Base-by-base conservation (phyloP, 2,329 filamentous ascomycete genomes). In the Fusarium abutilonis region DNA sequence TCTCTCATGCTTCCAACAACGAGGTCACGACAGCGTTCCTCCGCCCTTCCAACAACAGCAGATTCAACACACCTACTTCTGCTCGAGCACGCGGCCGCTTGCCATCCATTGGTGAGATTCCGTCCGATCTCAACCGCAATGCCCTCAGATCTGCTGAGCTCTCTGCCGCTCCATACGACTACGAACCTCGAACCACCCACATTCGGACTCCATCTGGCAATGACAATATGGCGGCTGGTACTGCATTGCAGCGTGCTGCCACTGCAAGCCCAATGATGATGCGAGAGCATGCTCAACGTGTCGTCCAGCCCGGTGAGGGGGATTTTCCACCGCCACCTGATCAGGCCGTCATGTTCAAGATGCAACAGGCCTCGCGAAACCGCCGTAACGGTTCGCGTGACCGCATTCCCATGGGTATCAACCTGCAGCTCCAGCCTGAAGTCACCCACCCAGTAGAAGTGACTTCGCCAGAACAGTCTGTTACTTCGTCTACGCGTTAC, bases 361-460 rank as follows among this genome's bases (percentile, higher is more conserved):
- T 89, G 76, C 70, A 78, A 28, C 84, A 88, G 50, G 79, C 86
- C 41, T 82, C 82, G 7, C 79, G 84, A 17, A 79, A 80, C 38
- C 84, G 82, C 28, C 84, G 89, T 26, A 90, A 90, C 62, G 87
- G 89, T 11, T 92, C 92, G 8, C 86, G 90, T 14, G 90, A 90
- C 67, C 86, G 92, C 19, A 96, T 94, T 61, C 92, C 92, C 2
- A 84, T 87, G 49, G 90, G 90, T 0, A 73, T 86, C 9, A 77
- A 81, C 15, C 79, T 97, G 21, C 86, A 89, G 45, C 82, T 93
- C 23, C 83, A 87, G 36, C 79, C 85, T 3, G 75, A 86, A 43
- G 81, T 84, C 53, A 78, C 80, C 11, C 78, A 82, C 2, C 76
- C 83, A 29, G 75, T 76, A n/a, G 83, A 86, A 39, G 79, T 80